Evolutionary conservation across 371 early-diverging fungal genomes (phyloP).

Genomic region (Mortierella polycephala): DNA sequence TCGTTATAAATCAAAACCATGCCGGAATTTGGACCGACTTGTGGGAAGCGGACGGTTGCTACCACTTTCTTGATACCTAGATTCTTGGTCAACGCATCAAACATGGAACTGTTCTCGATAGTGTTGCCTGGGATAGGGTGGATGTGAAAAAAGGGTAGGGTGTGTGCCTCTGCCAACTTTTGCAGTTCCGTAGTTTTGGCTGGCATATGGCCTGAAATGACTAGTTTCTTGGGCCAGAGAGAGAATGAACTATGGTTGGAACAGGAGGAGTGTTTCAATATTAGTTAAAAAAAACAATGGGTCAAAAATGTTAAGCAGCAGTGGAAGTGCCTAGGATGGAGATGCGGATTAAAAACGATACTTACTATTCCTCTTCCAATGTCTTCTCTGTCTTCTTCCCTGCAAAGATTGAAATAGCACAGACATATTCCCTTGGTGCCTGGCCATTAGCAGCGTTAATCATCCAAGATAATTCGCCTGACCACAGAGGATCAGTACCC

Average conservation of each 20-base stretch:
- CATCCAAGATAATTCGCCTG: constrained; percentile 69
- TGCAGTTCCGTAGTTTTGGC: constrained; percentile 59
- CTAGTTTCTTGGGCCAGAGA: constrained; percentile 64
- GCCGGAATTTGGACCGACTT: constrained; percentile 41
- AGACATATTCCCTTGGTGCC: constrained; percentile 57
- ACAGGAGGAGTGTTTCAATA: constrained; percentile 3
- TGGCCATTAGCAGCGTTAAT: constrained; percentile 56
- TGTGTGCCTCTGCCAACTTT: constrained; percentile 59
- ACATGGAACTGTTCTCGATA: constrained; percentile 62
- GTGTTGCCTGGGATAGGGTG: constrained; percentile 57
- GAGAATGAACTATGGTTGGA: constrained; percentile 49
- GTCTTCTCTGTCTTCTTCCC: constrained; percentile 57
- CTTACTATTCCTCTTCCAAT: constrained; percentile 67
- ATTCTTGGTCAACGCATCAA: constrained; percentile 58
- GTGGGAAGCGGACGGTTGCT: constrained; percentile 40
- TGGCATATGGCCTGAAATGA: constrained; percentile 63
- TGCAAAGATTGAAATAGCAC: constrained; percentile 62
- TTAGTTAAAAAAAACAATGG: not conserved
- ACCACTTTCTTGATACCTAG: constrained; percentile 66
- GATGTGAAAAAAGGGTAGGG: constrained; percentile 65
- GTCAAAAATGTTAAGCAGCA: not conserved
- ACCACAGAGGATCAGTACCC: constrained; percentile 63
- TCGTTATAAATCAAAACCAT: constrained; percentile 63
- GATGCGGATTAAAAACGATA: constrained; percentile 2
- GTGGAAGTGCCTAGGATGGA: too few species aligned